Base-by-base conservation (phyloP, 208 protist species). In the Strigomonas culicis region DNA sequence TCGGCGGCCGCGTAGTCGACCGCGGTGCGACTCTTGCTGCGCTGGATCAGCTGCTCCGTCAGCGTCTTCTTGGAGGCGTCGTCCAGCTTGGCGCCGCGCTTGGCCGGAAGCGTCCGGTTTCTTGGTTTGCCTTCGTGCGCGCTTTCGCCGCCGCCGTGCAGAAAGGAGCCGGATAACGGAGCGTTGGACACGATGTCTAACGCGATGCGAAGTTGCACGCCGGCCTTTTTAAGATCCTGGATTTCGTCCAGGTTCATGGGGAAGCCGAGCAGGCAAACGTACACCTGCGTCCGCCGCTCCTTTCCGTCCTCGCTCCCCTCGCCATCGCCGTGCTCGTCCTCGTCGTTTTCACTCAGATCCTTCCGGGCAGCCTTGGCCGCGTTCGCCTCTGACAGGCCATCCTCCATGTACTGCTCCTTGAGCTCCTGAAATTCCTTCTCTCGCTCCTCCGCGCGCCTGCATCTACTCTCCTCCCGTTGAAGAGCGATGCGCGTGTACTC, bases 391-490 rank as follows among this genome's bases (percentile, higher is more conserved):
- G 47, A 55, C 25, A 95, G 69, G 0, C 86, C 89, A 22, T 95
- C 89, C 66, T 95, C 89, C 50, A 86, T 34, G 70, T 88, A 92
- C 50, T 89, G 72, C 28, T 47, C 64, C 25, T 75, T 62, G 13
- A 90, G 57, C 0, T 61, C 59, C 2, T 72, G 27, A 4, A 86
- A 55, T 30, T 69, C 68, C 11, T 66, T 68, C 34, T 55, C 67
- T 7, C 59, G 67, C 17, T 78, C 82, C 52, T 53, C 53, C 17
- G 50, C 59, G 13, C 64, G 72, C 8, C 65, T 71, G 15, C 66
- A 74, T 30, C 75, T 70, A 15, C 61, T 69, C 44, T 73, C 46
- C 46, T 88, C 82, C 0, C 83, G 75, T 0, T 61, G 36, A 2
- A 80, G 65, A 1, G 76, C 84, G n/a, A 90, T 77, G 24, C 73